phyloP scores from a whole-genome alignment of 495 filamentous ascomycete species.

The Cudoniella acicularis region DNA sequence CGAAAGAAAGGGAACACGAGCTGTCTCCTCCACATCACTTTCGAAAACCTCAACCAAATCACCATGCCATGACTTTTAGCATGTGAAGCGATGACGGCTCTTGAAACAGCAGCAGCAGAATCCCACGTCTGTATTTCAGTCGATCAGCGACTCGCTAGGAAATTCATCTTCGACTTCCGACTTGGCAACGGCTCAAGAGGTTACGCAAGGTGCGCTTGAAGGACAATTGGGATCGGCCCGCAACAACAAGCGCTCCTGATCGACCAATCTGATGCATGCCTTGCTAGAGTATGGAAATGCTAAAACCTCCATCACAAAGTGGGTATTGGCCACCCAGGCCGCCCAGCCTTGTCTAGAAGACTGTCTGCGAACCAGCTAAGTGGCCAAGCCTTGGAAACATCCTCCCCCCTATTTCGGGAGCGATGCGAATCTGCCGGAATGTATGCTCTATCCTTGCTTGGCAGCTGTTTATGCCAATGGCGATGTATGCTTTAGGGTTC shows the following conservation, averaged over 20 bases:
- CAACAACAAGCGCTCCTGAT: neutral
- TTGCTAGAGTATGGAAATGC: neutral
- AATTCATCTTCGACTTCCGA: neutral
- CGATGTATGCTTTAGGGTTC: too few species aligned
- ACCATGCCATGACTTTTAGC: neutral
- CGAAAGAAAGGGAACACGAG: too few species aligned
- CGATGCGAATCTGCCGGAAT: neutral
- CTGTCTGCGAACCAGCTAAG: neutral
- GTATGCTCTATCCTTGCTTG: conserved; percentile 1
- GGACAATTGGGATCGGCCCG: neutral
- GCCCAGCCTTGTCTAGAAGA: neutral
- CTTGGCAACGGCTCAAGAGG: neutral
- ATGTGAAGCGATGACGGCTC: neutral
- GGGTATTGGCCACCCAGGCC: neutral
- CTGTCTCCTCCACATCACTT: too few species aligned
- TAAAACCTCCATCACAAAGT: neutral
- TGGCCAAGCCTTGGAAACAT: neutral
- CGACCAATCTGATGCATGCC: neutral
- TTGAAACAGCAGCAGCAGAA: neutral
- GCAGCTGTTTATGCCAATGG: conserved; percentile 4
- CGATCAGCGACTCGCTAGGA: neutral
- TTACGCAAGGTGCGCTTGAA: neutral
- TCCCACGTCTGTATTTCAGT: neutral
- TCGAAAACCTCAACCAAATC: too few species aligned
- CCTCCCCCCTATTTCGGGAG: conserved; percentile 1